These are phyloP conservation scores for Wallemia hederae DNA, from an alignment of 1,284 basidiomycete genomes.

Conservation along the genomic window DNA sequence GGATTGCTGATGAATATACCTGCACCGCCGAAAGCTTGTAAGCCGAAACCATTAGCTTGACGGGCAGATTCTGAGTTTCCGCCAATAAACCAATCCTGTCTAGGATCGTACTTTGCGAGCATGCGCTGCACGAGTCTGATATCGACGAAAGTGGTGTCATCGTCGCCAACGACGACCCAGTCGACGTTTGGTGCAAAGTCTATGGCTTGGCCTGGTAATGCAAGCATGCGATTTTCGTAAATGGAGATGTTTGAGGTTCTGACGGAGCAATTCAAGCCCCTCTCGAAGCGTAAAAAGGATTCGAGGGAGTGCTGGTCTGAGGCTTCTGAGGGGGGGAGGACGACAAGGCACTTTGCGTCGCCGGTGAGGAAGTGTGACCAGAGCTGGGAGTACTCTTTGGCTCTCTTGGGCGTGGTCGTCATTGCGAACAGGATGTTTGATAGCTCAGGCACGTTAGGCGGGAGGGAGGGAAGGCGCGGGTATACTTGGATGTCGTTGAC, in stretches of 20 bases:
- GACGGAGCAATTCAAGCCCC: constrained; percentile 5
- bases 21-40: constrained; percentile 6
- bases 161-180: constrained; percentile 9
- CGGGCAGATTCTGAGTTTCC: neutral
- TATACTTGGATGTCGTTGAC: neutral
- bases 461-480: neutral
- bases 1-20: constrained; percentile 7
- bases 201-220: constrained; percentile 5
- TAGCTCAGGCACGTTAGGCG: constrained; percentile 1
- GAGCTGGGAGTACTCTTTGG: constrained; percentile 6
- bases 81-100: constrained; percentile 7
- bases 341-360: neutral
- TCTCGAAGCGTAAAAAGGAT: neutral
- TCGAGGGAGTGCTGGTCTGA: neutral
- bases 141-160: constrained; percentile 11
- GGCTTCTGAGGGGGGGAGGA: neutral
- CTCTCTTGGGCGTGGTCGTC: constrained; percentile 6
- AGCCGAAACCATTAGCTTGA: neutral
- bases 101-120: constrained; percentile 8
- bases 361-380: constrained; percentile 6
- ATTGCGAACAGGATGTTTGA: constrained; percentile 6
- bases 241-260: constrained; percentile 4
- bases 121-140: constrained; percentile 6
- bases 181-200: constrained; percentile 6
- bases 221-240: constrained; percentile 9